phyloP scores from a whole-genome alignment of 2,329 filamentous ascomycete genomes.

The Colletotrichum tabaci region DNA sequence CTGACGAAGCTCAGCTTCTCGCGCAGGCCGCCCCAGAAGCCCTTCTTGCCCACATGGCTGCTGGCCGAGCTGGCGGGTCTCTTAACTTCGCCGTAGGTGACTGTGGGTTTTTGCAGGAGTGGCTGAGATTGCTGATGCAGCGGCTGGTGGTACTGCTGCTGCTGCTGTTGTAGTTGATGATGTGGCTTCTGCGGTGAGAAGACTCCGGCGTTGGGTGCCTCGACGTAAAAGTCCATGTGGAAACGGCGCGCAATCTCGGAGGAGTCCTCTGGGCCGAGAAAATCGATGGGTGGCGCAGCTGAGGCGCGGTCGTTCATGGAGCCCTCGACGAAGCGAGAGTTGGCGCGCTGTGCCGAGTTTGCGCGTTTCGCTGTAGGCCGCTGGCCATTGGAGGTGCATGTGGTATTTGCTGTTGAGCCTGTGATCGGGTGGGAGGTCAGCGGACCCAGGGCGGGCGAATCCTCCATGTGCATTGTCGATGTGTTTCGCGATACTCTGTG shows the following conservation, averaged over 20 bases:
- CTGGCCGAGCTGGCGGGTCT: constrained; percentile 41
- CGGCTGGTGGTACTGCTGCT: constrained; percentile 35
- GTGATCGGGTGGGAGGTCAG: constrained; percentile 42
- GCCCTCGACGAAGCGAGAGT: constrained; percentile 77
- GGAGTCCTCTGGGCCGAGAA: constrained; percentile 64
- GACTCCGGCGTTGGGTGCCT: constrained; percentile 42
- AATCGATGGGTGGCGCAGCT: constrained; percentile 77
- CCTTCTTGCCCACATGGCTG: constrained; percentile 43
- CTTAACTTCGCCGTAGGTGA: constrained; percentile 38
- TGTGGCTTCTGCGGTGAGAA: constrained; percentile 33
- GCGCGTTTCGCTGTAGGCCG: constrained; percentile 36
- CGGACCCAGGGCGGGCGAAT: constrained; percentile 34
- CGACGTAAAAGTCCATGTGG: constrained; percentile 43
- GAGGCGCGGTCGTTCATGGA: constrained; percentile 89
- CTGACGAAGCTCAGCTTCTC: constrained; percentile 47
- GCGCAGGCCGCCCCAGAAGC: constrained; percentile 51
- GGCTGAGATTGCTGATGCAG: constrained; percentile 32
- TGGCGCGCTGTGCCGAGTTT: constrained; percentile 39
- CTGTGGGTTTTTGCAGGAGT: constrained; percentile 25
- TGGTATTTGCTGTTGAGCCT: constrained; percentile 9
- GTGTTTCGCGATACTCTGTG: not conserved
- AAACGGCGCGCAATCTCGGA: constrained; percentile 47
- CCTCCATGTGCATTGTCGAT: constrained; percentile 29
- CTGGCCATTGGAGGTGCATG: constrained; percentile 18
- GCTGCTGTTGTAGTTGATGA: not conserved